Evolutionary conservation across 2,329 filamentous ascomycete species (phyloP), one percentile per base, ranked within the genome.

Genomic region (Pestalotiopsis sp.): DNA sequence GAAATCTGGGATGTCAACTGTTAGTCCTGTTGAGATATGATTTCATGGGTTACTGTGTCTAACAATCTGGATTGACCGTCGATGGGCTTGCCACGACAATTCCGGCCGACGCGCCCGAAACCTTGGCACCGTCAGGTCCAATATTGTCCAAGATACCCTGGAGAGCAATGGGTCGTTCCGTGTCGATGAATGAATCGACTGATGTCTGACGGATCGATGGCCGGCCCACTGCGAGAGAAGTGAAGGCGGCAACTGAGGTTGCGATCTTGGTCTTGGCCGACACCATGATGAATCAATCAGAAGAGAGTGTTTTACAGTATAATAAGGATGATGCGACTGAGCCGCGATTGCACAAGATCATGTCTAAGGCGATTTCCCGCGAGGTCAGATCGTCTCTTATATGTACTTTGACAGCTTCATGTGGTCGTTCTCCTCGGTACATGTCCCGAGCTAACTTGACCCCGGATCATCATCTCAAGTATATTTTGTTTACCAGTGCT

Each of bases 11-110:
- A 5, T 1, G 7, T 27, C 13, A 20, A 27, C 9, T 62, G 2
- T 36, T 61, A 20, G 36, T 20, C 27, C 9, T n/a, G 1, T n/a
- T 13, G 2, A 61, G 14, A 20, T 2, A 39, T 36, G 25, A 11
- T 5, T 13, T 38, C n/a, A n/a, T 20, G 20, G 12, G 36, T 20
- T 2, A 31, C 7, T 7, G 1, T 17, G 3, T 23, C 78, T 76
- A 73, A 88, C 86, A 90, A 72, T 89, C 79, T 1, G 87, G 87
- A 72, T 85, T 78, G 2, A 72, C 76, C 17, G 81, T 86, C 6
- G 84, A 87, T 23, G 87, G 87, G 72, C 85, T 88, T 5, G 87
- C 87, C 68, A 89, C 78, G 4, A 89, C 82, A 65, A 87, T 80
- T 36, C 87, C 87, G 3, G 84, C 75, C n/a, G 77, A 77, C 2